A percentile compares a stretch with the other conserved stretches of the same genome.
phyloP scores from a whole-genome alignment of 768 basidiomycete species.

The Collybiopsis luxurians region DNA sequence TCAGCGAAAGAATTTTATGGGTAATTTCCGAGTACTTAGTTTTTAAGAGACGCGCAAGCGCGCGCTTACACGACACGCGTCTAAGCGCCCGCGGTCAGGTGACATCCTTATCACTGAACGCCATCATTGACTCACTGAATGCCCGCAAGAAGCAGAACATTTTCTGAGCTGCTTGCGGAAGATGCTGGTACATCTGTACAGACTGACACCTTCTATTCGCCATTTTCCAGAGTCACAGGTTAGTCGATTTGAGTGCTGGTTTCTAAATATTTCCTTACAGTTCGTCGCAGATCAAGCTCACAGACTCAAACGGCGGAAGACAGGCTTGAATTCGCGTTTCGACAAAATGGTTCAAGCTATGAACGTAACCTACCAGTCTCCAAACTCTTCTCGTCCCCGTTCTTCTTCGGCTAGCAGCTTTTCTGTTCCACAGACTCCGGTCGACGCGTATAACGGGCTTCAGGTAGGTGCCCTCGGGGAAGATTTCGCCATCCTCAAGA shows the following conservation, averaged over 20 bases:
- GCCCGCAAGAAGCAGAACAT: slow-evolving; percentile 5
- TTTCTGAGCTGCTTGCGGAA: slow-evolving; percentile 7
- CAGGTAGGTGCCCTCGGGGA: slow-evolving; percentile 33
- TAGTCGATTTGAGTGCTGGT: neutral
- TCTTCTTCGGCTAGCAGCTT: slow-evolving; percentile 45
- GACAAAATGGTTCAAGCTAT: slow-evolving; percentile 68
- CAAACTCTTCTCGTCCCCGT: slow-evolving; percentile 25
- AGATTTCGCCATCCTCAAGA: slow-evolving; percentile 43
- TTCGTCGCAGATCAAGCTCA: neutral
- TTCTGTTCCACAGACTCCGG: slow-evolving; percentile 37
- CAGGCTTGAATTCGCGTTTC: slow-evolving; percentile 57
- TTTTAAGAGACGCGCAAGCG: no score
- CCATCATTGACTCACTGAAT: slow-evolving; percentile 1
- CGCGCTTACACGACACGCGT: no score
- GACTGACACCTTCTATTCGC: no score
- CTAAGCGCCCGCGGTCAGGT: no score
- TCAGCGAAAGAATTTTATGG: no score
- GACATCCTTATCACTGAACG: no score
- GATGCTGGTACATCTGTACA: slow-evolving; percentile 1
- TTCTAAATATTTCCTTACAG: neutral
- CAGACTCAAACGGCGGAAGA: slow-evolving; percentile 46
- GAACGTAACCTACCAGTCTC: slow-evolving; percentile 33
- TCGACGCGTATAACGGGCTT: slow-evolving; percentile 35
- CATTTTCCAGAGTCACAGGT: no score
- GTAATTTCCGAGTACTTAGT: no score